Percentiles rank a stretch among this genome's conserved stretches.
Conservation (phyloP, 805 yeast species). For the Suhomyces tanzawaensis region DNA sequence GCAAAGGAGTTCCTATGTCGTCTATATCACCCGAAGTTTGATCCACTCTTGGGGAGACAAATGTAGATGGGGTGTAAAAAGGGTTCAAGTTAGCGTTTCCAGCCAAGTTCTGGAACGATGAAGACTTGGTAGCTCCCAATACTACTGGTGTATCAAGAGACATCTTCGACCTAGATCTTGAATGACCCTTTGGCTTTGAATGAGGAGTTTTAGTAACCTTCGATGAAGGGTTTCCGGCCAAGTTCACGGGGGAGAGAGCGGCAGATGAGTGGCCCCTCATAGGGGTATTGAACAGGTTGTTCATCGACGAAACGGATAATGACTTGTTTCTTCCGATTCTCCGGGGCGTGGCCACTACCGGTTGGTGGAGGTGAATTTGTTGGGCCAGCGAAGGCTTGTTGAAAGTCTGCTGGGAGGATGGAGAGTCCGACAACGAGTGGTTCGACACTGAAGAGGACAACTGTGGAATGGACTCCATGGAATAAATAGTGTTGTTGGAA, state of each 20-base stretch:
- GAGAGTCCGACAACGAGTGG: conserved; percentile 34
- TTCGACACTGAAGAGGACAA: conserved; percentile 34
- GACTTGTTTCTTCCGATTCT: conserved; percentile 32
- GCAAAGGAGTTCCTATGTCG: conserved; percentile 22
- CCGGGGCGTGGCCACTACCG: conserved; percentile 32
- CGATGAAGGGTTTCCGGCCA: conserved; percentile 12
- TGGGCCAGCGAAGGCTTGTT: not conserved
- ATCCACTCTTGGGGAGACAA: conserved; percentile 42
- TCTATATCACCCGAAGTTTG: conserved; percentile 18
- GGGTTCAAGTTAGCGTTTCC: conserved; percentile 31
- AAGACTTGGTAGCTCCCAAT: conserved; percentile 3
- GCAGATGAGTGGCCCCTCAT: conserved; percentile 19
- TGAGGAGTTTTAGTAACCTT: conserved; percentile 40
- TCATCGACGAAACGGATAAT: conserved; percentile 30
- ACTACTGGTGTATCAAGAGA: conserved; percentile 29
- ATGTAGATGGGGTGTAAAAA: conserved; percentile 46
- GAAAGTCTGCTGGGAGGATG: conserved; percentile 21
- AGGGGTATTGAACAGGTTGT: conserved; percentile 32
- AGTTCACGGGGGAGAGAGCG: conserved; percentile 23
- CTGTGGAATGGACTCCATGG: conserved; percentile 36
- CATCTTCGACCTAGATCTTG: conserved; percentile 40
- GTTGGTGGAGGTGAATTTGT: conserved; percentile 8
- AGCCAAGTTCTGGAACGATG: conserved; percentile 5
- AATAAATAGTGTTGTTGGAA: conserved; percentile 24
- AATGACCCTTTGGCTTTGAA: conserved; percentile 30